phyloP scores from a whole-genome alignment of 805 yeast genomes.

The Sporopachydermia quercuum region DNA sequence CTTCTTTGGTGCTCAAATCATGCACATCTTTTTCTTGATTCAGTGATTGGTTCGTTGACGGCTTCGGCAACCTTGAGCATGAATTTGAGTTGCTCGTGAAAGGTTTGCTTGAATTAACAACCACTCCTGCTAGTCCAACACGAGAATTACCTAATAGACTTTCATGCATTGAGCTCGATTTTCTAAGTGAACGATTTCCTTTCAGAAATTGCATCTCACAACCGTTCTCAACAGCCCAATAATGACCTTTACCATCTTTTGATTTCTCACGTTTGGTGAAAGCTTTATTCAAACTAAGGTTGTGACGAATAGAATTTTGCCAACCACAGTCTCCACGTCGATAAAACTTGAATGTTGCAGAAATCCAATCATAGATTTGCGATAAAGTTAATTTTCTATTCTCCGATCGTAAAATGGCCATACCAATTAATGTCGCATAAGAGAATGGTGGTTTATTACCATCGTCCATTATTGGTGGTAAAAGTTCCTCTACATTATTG shows the following conservation, averaged over 20 bases:
- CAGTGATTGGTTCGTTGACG: too few relatives aligned
- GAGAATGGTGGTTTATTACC: conserved; percentile 83
- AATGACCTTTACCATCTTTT: conserved; percentile 67
- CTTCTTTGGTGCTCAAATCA: background rate
- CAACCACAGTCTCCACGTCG: conserved; percentile 81
- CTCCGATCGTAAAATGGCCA: conserved; percentile 79
- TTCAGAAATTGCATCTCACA: conserved; percentile 68
- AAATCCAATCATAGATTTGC: conserved; percentile 87
- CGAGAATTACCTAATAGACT: background rate
- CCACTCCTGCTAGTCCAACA: background rate
- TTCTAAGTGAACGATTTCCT: conserved; percentile 24
- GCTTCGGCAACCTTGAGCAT: too few relatives aligned
- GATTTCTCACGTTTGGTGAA: conserved; percentile 85
- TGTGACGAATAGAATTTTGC: conserved; percentile 96
- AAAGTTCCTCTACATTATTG: conserved; percentile 5
- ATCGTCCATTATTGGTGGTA: conserved; percentile 33
- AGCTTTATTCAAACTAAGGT: conserved; percentile 83
- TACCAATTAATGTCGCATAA: conserved; percentile 84
- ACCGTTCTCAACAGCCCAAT: conserved; percentile 83
- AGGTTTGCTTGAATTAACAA: too few relatives aligned
- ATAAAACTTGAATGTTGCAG: conserved; percentile 72
- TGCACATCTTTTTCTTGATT: background rate
- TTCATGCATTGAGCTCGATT: background rate
- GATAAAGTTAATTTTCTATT: conserved; percentile 56
- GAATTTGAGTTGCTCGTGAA: too few relatives aligned